Evolutionary conservation across 139 green algal genomes (phyloP), one percentile per base, ranked within the genome.

Genomic region (Gonium pectorale): DNA sequence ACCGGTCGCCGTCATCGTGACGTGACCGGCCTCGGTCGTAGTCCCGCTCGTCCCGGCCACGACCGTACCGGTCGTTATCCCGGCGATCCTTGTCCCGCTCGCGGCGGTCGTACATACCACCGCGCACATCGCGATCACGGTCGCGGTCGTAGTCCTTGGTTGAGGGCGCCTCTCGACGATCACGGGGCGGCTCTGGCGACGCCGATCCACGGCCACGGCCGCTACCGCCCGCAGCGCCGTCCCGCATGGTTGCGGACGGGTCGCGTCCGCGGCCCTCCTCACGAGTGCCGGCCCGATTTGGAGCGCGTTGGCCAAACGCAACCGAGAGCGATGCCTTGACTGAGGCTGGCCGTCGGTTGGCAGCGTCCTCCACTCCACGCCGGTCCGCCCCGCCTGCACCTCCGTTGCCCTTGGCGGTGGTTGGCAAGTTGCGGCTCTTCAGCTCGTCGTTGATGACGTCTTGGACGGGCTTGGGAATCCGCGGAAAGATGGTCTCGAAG

Each of bases 401-500:
- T 7, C 84, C 96, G 71, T 98, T 98, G 82, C 97, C 95, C 49
- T 95, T 83, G 41, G 93, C 88, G 26, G 90, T 89, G 22, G 89
- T 93, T 7, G 96, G 94, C 88, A 98, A 89, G 21, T 91, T 91
- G 69, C 91, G 81, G 3, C 79, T 56, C 31, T 89, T 88, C 13
- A 99, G 91, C 41, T 94, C 90, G 15, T 79, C 87, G 5, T 89
- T 79, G 40, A 98, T 95, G 40, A 93, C 83, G 75, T 98, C 95
- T 31, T 90, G 78, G 9, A 98, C 94, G 54, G 93, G 91, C 91
- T 98, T 98, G 44, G 97, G 97, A 35, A 99, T 96, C 56, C 97
- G 93, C 21, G 96, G 96, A 81, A 99, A 98, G 80, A 99, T 97
- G 37, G 96, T 98, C 90, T 99, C 97, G 89, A 98, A 99, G 87